Percentiles rank a stretch among this genome's conserved stretches.
Conservation (phyloP, 1,139 yeast species). For the Yamadazyma siamensis region DNA sequence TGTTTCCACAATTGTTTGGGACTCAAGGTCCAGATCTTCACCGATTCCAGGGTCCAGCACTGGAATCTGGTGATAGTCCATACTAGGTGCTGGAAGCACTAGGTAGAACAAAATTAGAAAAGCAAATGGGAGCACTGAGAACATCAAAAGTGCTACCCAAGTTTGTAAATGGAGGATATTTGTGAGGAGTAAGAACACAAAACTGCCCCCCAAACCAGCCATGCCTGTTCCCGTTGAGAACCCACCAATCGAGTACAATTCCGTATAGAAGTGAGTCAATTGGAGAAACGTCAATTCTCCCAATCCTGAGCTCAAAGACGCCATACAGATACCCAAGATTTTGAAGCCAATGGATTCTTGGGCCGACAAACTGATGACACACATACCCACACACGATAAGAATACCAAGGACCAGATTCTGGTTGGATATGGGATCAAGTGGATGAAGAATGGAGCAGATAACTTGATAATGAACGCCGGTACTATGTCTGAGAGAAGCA, state of each 20-base stretch:
- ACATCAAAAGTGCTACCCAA: slow-evolving; percentile 28
- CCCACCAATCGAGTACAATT: slow-evolving; percentile 61
- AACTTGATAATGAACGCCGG: slow-evolving; percentile 77
- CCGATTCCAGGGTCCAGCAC: background rate
- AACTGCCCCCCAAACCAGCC: slow-evolving; percentile 85
- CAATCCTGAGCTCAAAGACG: slow-evolving; percentile 81
- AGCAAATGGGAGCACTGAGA: slow-evolving; percentile 36
- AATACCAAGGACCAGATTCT: slow-evolving; percentile 56
- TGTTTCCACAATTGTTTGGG: too few species aligned
- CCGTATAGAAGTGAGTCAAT: slow-evolving; percentile 67
- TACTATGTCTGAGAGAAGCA: slow-evolving; percentile 78
- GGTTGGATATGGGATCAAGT: slow-evolving; percentile 52
- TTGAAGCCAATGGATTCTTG: slow-evolving; percentile 28
- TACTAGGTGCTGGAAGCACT: slow-evolving; percentile 24
- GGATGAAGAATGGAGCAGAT: slow-evolving; percentile 76
- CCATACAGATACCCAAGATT: slow-evolving; percentile 71
- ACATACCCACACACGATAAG: slow-evolving; percentile 75
- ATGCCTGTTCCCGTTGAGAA: slow-evolving; percentile 96
- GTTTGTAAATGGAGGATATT: slow-evolving; percentile 31
- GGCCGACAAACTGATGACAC: slow-evolving; percentile 50
- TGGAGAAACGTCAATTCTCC: slow-evolving; percentile 90
- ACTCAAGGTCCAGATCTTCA: background rate
- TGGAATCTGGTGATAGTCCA: slow-evolving; percentile 3
- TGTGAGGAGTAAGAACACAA: slow-evolving; percentile 39
- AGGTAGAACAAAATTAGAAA: slow-evolving; percentile 27